Evolutionary conservation across 495 filamentous ascomycete species (phyloP).

Genomic region (Neurospora sp.): DNA sequence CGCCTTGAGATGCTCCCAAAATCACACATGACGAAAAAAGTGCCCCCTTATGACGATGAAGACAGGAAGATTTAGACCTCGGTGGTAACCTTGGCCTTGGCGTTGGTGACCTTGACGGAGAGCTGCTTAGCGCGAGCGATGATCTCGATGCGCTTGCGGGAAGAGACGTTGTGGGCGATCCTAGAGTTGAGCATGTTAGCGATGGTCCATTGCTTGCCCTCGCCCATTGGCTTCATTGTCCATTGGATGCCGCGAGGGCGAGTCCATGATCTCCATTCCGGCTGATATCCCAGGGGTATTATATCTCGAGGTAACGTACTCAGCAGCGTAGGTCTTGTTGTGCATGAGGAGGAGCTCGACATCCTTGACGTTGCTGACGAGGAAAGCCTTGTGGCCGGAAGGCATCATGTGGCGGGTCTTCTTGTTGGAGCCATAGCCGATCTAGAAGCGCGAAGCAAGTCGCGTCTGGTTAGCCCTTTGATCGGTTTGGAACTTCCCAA

Average conservation of each 20-base stretch:
- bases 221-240: background rate
- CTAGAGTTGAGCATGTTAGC: slow-evolving; percentile 33
- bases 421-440: slow-evolving; percentile 96
- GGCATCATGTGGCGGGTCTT: slow-evolving; percentile 98
- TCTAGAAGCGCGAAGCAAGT: slow-evolving; percentile 41
- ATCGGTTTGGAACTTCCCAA: background rate
- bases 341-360: slow-evolving; percentile 99
- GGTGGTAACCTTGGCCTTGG: slow-evolving; percentile 95
- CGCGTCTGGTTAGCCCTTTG: slow-evolving; percentile 9
- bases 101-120: slow-evolving; percentile 97
- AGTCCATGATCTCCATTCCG: background rate
- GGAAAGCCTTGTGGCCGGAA: slow-evolving; percentile 98
- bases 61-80: slow-evolving; percentile 59
- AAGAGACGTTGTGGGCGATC: slow-evolving; percentile 94
- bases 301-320: slow-evolving; percentile 51
- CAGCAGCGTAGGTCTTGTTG: slow-evolving; percentile 96
- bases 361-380: slow-evolving; percentile 90
- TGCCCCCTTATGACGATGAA: slow-evolving; percentile 12
- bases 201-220: background rate
- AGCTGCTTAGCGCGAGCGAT: slow-evolving; percentile 92
- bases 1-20: slow-evolving; percentile 24
- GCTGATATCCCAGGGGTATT: background rate
- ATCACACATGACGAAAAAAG: slow-evolving; percentile 16
- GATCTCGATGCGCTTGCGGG: slow-evolving; percentile 96
- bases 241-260: background rate